Evolutionary conservation across 2,329 filamentous ascomycete species (phyloP).

Genomic region (Colletotrichum endophyticum): DNA sequence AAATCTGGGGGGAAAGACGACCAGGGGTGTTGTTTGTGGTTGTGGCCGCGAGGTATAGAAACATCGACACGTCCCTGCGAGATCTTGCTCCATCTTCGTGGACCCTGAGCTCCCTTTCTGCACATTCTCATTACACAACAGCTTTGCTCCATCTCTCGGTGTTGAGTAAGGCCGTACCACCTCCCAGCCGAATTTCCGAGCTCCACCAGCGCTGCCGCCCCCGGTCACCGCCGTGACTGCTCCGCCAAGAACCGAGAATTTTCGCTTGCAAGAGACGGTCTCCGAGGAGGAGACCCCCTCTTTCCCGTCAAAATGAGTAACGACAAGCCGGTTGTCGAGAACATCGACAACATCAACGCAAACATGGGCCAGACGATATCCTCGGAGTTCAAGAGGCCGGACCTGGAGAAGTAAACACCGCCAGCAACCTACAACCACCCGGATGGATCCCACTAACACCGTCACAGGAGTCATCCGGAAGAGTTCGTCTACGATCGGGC

Average conservation of each 20-base stretch:
- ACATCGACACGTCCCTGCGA: background rate
- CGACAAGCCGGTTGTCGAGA: conserved; percentile 5
- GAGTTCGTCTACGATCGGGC: conserved; percentile 27
- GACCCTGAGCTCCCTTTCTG: background rate
- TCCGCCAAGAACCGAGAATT: background rate
- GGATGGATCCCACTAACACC: background rate
- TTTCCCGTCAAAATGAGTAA: background rate
- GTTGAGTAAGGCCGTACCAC: background rate
- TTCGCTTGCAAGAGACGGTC: background rate
- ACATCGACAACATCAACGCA: conserved; percentile 5
- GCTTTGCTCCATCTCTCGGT: background rate
- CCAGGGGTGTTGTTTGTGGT: background rate
- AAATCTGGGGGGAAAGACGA: background rate
- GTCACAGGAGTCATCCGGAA: background rate
- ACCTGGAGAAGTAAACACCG: background rate
- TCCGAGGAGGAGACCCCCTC: background rate
- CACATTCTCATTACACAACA: background rate
- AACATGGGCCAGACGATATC: background rate
- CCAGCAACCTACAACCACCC: background rate
- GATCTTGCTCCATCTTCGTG: background rate
- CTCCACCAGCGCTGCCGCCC: background rate
- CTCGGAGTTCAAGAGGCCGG: background rate
- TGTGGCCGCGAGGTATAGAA: background rate
- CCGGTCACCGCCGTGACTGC: background rate
- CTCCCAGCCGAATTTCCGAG: background rate